phyloP scores from a whole-genome alignment of 2,329 filamentous ascomycete species.

The Eutypella sp. region DNA sequence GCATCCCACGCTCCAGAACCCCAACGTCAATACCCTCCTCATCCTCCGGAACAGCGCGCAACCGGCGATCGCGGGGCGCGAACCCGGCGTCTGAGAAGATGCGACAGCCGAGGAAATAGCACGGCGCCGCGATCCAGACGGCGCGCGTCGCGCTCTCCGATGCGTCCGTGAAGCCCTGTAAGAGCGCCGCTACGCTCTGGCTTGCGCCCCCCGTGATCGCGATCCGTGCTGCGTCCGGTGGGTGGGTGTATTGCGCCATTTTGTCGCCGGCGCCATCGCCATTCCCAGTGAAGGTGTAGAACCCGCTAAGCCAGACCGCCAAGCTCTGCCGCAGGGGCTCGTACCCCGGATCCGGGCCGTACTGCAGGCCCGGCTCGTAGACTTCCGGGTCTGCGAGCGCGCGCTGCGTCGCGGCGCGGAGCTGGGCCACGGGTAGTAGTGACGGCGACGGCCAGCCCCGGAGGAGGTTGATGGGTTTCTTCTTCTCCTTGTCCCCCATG shows the following conservation, averaged over 20 bases:
- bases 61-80: conserved; percentile 38
- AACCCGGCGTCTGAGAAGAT: conserved; percentile 83
- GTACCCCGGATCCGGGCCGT: conserved; percentile 75
- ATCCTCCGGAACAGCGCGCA: conserved; percentile 72
- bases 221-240: conserved; percentile 52
- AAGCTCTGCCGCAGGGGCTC: conserved; percentile 63
- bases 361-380: conserved; percentile 63
- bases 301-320: conserved; percentile 62
- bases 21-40: conserved; percentile 67
- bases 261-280: conserved; percentile 3
- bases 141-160: conserved; percentile 65
- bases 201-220: conserved; percentile 81
- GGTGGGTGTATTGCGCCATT: conserved; percentile 5
- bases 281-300: conserved; percentile 46
- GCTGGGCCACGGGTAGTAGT: conserved; percentile 60
- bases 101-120: conserved; percentile 79
- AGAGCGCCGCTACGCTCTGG: conserved; percentile 72
- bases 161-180: conserved; percentile 79
- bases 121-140: conserved; percentile 77
- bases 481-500: conserved; percentile 7
- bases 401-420: conserved; percentile 55
- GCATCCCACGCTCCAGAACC: conserved; percentile 11
- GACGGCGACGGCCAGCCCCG: conserved; percentile 61
- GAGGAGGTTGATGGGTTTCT: conserved; percentile 56
- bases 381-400: conserved; percentile 57